A percentile compares a stretch with the other conserved stretches of the same genome.
Conservation (phyloP, 2,329 filamentous ascomycete genomes). For the Fusarium aywerte region DNA sequence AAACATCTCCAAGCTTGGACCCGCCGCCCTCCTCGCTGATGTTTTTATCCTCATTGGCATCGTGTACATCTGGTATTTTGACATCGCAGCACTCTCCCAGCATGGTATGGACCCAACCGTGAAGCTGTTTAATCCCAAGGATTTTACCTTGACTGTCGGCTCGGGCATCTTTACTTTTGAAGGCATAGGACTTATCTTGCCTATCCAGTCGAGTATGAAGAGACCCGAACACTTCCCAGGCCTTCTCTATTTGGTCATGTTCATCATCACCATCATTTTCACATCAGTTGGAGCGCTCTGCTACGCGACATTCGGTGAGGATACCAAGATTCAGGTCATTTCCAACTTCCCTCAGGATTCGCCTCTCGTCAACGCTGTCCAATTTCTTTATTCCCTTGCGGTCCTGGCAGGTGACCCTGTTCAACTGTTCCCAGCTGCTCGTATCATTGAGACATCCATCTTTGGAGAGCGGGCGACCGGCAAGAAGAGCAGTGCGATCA, state of each 20-base stretch:
- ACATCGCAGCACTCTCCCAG: conserved; percentile 66
- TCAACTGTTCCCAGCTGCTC: conserved; percentile 77
- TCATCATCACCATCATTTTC: conserved; percentile 78
- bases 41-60: conserved; percentile 77
- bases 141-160: conserved; percentile 77
- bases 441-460: conserved; percentile 74
- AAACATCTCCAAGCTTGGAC: conserved; percentile 79
- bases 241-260: conserved; percentile 75
- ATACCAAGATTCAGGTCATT: conserved; percentile 78
- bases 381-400: conserved; percentile 78
- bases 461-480: conserved; percentile 74
- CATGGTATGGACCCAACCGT: conserved; percentile 70
- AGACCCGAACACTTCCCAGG: conserved; percentile 73
- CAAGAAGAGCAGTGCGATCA: conserved; percentile 71
- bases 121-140: conserved; percentile 74
- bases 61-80: conserved; percentile 78
- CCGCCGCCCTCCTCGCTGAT: conserved; percentile 75
- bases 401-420: conserved; percentile 79
- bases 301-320: conserved; percentile 77
- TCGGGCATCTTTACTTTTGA: conserved; percentile 83
- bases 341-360: conserved; percentile 78
- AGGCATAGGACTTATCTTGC: conserved; percentile 79
- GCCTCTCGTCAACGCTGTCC: conserved; percentile 78
- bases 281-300: conserved; percentile 77
- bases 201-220: conserved; percentile 80